A percentile compares a stretch with the other conserved stretches of the same genome.
Evolutionary conservation across 2,329 filamentous ascomycete species (phyloP).

Genomic region (Karstenula rhodostoma): DNA sequence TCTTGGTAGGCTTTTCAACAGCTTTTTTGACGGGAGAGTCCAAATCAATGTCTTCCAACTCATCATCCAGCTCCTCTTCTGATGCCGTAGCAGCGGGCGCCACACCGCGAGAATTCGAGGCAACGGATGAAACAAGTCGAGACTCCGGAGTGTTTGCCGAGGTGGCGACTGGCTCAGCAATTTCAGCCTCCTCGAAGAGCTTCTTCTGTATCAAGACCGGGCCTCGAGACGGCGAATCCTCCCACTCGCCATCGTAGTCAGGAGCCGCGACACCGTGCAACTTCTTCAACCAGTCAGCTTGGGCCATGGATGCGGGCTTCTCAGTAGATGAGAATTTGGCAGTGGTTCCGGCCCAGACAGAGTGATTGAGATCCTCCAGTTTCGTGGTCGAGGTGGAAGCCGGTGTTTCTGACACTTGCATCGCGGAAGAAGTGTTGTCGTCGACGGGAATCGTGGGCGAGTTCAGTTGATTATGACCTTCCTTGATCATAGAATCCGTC

Average conservation of each 20-base stretch:
- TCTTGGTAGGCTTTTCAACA: background rate
- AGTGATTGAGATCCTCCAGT: background rate
- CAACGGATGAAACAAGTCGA: background rate
- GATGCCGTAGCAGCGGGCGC: background rate
- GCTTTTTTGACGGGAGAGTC: background rate
- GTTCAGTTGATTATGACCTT: background rate
- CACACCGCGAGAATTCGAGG: too few species aligned
- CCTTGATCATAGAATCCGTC: background rate
- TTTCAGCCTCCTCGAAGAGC: background rate
- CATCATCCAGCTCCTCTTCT: background rate
- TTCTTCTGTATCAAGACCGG: background rate
- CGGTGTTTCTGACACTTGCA: too few species aligned
- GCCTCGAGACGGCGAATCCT: background rate
- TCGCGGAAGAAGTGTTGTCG: too few species aligned
- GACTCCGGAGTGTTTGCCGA: background rate
- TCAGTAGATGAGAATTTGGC: background rate
- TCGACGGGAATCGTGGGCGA: background rate
- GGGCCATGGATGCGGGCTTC: background rate
- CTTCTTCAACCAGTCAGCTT: background rate
- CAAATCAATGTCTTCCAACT: background rate
- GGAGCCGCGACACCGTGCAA: background rate
- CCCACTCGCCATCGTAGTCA: constrained; percentile 1
- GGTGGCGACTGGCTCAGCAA: background rate
- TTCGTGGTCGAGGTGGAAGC: background rate
- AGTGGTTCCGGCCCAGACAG: background rate